Evolutionary conservation across 2,329 filamentous ascomycete genomes (phyloP), one percentile per base, ranked within the genome.

Genomic region (Microcyclospora pomicola): DNA sequence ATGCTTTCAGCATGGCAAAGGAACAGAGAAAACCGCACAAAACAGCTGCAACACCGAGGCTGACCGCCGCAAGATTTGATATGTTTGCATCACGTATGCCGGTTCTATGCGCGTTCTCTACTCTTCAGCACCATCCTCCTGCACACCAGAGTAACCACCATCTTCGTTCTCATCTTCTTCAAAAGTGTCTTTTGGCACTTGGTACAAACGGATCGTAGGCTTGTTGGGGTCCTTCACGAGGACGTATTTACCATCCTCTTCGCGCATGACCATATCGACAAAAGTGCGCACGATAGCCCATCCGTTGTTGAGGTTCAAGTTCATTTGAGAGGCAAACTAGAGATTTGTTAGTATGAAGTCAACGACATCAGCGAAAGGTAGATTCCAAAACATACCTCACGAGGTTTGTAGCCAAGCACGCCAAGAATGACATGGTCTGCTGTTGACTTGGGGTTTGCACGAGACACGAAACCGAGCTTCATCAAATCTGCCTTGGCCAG

Each of bases 231-330:
- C 91, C 79, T 80, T 79, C 55, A 79, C 71, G 16, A 79, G 66
- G 14, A 91, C 78, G 52, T 82, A 91, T 67, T 87, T 87, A 62
- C 80, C 81, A 35, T 60, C 58, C 51, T 86, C 80, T 62, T 78
- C 75, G 62, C 78, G 75, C 52, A 86, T 72, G 54, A 80, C 82
- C 81, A 96, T 92, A 64, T 98, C 91, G 52, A 85, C 84, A 56
- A 98, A 95, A 36, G 91, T 98, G 49, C 91, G 84, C 42, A 98
- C 91, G 49, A 98, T 96, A 62, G 91, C 91, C 91, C 91, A 98
- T 46, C 91, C 91, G 66, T 98, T 98, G 66, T 82, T 82, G 41
- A 96, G 74, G 55, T 87, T 92, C 55, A 98, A 66, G 68, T 95
- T 95, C 91, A 98, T 98, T 72, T 98, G 91, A 56, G 75, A 73